Evolutionary conservation across 1,284 basidiomycete genomes (phyloP).

Genomic region (Blastosporella zonata): DNA sequence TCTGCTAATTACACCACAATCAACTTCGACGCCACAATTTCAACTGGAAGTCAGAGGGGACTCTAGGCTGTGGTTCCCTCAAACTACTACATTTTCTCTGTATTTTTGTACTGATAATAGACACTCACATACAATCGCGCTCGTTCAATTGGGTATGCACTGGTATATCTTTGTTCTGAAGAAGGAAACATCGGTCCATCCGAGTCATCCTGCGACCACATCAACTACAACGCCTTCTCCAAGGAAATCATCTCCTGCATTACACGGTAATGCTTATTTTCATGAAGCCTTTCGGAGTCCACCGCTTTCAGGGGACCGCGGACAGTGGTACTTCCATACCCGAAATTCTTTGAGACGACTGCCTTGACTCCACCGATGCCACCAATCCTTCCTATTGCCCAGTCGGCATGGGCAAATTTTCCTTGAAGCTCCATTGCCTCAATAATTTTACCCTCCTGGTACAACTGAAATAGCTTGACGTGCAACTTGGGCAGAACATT

Average conservation of each 20-base stretch:
- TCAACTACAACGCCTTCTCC: constrained; percentile 53
- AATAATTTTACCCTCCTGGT: constrained; percentile 53
- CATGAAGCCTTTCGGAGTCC: constrained; percentile 26
- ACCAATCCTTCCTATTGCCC: constrained; percentile 68
- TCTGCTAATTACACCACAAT: background rate
- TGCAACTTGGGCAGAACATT: constrained; percentile 80
- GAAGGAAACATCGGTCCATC: background rate
- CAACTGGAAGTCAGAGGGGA: too few species aligned
- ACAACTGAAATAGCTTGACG: constrained; percentile 55
- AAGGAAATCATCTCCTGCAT: constrained; percentile 57
- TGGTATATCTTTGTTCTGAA: too few species aligned
- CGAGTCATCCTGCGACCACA: background rate
- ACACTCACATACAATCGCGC: too few species aligned
- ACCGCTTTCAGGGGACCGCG: constrained; percentile 55
- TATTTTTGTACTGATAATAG: too few species aligned
- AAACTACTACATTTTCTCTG: too few species aligned
- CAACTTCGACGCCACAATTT: background rate
- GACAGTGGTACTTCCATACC: constrained; percentile 59
- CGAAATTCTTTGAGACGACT: constrained; percentile 65
- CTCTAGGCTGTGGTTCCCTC: too few species aligned
- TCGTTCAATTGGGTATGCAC: too few species aligned
- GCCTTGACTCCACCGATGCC: constrained; percentile 72
- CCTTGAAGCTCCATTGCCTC: constrained; percentile 73
- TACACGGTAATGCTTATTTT: constrained; percentile 34
- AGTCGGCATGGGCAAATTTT: constrained; percentile 70